phyloP scores from a whole-genome alignment of 768 basidiomycete species.

The Sporobolomyces roseus region DNA sequence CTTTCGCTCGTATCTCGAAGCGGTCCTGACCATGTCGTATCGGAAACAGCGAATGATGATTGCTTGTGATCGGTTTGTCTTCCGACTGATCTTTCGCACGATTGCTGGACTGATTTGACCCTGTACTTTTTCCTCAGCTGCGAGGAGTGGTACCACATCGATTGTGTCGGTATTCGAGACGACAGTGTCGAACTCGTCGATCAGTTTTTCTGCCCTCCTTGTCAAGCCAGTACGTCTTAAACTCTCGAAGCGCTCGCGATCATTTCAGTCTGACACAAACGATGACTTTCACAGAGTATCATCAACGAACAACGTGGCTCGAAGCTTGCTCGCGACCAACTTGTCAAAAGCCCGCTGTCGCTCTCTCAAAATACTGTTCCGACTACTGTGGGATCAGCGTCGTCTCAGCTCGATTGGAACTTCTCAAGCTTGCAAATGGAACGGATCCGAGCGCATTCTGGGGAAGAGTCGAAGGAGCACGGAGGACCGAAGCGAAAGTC shows the following conservation, averaged over 20 bases:
- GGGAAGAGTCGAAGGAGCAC: slow-evolving; percentile 67
- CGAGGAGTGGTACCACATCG: slow-evolving; percentile 91
- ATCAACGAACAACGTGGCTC: slow-evolving; percentile 44
- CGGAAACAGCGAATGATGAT: slow-evolving; percentile 65
- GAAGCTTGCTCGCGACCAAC: slow-evolving; percentile 52
- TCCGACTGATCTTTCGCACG: neutral
- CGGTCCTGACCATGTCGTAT: neutral
- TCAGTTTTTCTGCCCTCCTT: slow-evolving; percentile 82
- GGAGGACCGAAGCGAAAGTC: slow-evolving; percentile 64
- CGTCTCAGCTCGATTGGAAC: slow-evolving; percentile 57
- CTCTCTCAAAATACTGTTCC: slow-evolving; percentile 86
- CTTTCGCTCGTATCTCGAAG: neutral
- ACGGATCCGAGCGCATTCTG: slow-evolving; percentile 55
- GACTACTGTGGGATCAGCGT: slow-evolving; percentile 69
- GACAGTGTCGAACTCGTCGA: slow-evolving; percentile 80
- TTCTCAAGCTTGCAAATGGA: slow-evolving; percentile 57
- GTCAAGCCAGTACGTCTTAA: slow-evolving; percentile 70
- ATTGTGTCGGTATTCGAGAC: slow-evolving; percentile 77
- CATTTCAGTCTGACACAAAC: slow-evolving; percentile 53
- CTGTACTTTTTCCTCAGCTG: slow-evolving; percentile 56
- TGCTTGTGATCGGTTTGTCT: slow-evolving; percentile 73
- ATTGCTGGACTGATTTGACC: no score
- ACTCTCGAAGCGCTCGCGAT: no score
- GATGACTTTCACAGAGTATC: slow-evolving; percentile 52
- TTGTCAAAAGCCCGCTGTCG: slow-evolving; percentile 74